These are phyloP conservation scores for Cutaneotrichosporon spelunceum DNA, from an alignment of 1,284 basidiomycete genomes.

Conservation along the genomic window DNA sequence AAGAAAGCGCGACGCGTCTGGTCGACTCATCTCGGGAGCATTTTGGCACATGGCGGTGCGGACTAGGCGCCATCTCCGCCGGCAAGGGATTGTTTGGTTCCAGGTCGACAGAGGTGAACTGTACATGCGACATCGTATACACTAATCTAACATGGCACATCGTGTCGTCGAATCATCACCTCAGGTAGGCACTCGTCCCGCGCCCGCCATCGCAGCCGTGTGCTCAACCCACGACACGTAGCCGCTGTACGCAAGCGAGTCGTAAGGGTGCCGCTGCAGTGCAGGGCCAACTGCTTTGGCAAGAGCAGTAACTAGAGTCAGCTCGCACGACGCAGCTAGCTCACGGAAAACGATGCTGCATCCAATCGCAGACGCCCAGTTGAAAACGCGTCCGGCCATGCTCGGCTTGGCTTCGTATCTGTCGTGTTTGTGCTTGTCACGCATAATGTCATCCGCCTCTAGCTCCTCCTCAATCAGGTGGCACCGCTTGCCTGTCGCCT, in stretches of 20 bases:
- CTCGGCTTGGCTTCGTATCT: not conserved
- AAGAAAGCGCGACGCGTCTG: constrained; percentile 8
- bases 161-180: not conserved
- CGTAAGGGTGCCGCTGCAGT: constrained; percentile 1
- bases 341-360: constrained; percentile 1
- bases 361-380: constrained; percentile 1
- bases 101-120: not conserved
- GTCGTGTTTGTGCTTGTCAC: not conserved
- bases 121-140: not conserved
- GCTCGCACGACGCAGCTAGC: not conserved
- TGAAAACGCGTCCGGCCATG: not conserved
- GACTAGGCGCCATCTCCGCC: not conserved
- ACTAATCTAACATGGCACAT: constrained; percentile 1
- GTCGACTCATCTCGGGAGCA: constrained; percentile 2
- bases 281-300: not conserved
- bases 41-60: not conserved
- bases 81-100: constrained; percentile 9
- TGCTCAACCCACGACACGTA: constrained; percentile 7
- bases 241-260: constrained; percentile 5
- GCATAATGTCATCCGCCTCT: not conserved
- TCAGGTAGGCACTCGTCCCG: constrained; percentile 1
- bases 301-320: constrained; percentile 1
- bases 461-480: constrained; percentile 29
- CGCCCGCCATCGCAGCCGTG: constrained; percentile 7
- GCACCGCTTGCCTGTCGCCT: constrained; percentile 36